A percentile compares a stretch with the other conserved stretches of the same genome.
These are phyloP conservation scores for Trypanosoma melophagium DNA, from an alignment of 208 protist genomes.

Conservation along the genomic window DNA sequence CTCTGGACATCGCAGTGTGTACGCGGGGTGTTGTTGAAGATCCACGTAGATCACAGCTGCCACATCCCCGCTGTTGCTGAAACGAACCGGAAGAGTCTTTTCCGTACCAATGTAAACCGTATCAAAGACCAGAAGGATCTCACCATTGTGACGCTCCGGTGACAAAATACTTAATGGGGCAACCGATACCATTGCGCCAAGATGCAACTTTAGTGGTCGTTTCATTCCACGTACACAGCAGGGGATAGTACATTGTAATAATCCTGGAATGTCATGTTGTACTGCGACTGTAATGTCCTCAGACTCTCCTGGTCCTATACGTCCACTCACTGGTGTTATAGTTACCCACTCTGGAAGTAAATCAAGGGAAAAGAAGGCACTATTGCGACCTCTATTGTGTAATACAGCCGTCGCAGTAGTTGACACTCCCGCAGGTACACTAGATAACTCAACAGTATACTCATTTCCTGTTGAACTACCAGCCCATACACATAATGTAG, in stretches of 20 bases:
- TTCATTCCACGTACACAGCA: conserved; percentile 84
- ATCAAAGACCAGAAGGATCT: conserved; percentile 86
- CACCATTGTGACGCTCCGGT: conserved; percentile 49
- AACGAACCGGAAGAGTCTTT: conserved; percentile 40
- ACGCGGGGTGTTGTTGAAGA: conserved; percentile 43
- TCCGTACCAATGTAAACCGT: conserved; percentile 79
- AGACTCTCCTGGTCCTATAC: conserved; percentile 56
- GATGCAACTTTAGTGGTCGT: conserved; percentile 52
- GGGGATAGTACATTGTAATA: conserved; percentile 39
- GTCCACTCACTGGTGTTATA: conserved; percentile 65
- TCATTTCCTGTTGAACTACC: conserved; percentile 1
- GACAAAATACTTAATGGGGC: conserved; percentile 55
- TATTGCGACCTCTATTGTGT: conserved; percentile 57
- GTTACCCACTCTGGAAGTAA: conserved; percentile 56
- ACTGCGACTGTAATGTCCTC: conserved; percentile 76
- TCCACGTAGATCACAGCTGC: conserved; percentile 81
- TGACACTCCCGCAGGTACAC: conserved; percentile 65
- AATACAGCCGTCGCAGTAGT: conserved; percentile 47
- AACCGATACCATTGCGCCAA: conserved; percentile 73
- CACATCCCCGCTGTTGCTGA: conserved; percentile 84
- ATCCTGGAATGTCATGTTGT: conserved; percentile 31
- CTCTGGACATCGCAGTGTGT: conserved; percentile 29
- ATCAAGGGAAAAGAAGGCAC: conserved; percentile 81
- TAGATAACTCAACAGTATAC: conserved; percentile 57
- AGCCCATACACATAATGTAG: conserved; percentile 61